These are phyloP conservation scores for Paramecium primaurelia DNA, from an alignment of 73 alveolate species.

Conservation along the genomic window DNA sequence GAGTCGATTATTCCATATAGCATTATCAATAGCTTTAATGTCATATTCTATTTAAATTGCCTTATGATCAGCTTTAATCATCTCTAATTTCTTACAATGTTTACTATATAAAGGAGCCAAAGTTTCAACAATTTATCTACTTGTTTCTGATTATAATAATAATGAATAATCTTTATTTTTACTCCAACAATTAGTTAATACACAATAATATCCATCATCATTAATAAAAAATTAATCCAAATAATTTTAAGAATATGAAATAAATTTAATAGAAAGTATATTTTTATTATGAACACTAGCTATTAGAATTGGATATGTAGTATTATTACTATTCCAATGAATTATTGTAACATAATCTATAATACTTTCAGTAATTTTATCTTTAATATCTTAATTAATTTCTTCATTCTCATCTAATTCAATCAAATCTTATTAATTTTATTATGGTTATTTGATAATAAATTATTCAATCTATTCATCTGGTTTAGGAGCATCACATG, in stretches of 20 bases:
- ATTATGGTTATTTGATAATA: background rate
- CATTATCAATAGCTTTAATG: background rate
- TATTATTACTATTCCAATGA: constrained; percentile 16
- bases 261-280: background rate
- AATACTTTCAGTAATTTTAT: background rate
- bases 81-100: background rate
- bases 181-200: constrained; percentile 39
- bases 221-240: background rate
- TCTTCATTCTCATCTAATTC: constrained; percentile 52
- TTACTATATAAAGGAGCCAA: constrained; percentile 9
- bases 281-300: background rate
- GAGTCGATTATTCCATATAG: background rate
- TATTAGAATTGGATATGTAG: background rate
- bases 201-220: constrained; percentile 32
- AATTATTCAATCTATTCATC: constrained; percentile 41
- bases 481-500: constrained; percentile 64
- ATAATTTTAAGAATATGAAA: background rate
- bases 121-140: constrained; percentile 29
- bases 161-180: background rate
- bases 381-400: background rate
- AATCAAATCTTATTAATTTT: background rate
- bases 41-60: background rate
- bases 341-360: background rate
- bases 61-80: background rate
- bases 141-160: background rate